Evolutionary conservation across 441 rosid species (phyloP).

Genomic region (Croton setiger): DNA sequence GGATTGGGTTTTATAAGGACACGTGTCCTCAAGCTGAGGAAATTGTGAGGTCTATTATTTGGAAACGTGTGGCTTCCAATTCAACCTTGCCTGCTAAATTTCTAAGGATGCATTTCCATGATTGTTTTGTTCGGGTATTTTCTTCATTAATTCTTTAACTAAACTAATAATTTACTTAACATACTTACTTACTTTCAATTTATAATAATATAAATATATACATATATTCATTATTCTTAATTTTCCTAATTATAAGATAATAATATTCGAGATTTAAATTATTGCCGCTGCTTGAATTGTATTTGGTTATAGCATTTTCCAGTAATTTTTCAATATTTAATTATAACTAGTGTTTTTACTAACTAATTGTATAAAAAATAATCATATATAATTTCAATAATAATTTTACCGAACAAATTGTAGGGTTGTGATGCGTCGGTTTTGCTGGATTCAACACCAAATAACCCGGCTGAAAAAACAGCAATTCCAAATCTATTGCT

Average conservation of each 20-base stretch:
- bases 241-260: too few relatives aligned
- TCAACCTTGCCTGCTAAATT: constrained; percentile 67
- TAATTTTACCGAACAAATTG: too few relatives aligned
- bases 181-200: too few relatives aligned
- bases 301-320: too few relatives aligned
- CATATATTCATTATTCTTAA: too few relatives aligned
- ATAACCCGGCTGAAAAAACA: constrained; percentile 67
- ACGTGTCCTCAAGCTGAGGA: constrained; percentile 61
- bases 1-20: constrained; percentile 46
- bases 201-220: neutral
- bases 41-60: constrained; percentile 42
- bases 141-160: neutral
- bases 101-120: constrained; percentile 80
- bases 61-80: constrained; percentile 52
- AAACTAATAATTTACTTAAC: neutral
- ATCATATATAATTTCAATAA: too few relatives aligned
- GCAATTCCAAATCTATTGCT: constrained; percentile 64
- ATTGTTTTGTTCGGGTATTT: constrained; percentile 67
- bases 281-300: too few relatives aligned
- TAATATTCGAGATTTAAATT: too few relatives aligned
- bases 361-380: too few relatives aligned
- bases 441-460: constrained; percentile 65
- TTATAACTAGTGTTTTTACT: too few relatives aligned
- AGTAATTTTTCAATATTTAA: too few relatives aligned
- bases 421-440: constrained; percentile 86